Evolutionary conservation across 177 flowering plant genomes (phyloP).

Genomic region (Vitis hybrid): DNA sequence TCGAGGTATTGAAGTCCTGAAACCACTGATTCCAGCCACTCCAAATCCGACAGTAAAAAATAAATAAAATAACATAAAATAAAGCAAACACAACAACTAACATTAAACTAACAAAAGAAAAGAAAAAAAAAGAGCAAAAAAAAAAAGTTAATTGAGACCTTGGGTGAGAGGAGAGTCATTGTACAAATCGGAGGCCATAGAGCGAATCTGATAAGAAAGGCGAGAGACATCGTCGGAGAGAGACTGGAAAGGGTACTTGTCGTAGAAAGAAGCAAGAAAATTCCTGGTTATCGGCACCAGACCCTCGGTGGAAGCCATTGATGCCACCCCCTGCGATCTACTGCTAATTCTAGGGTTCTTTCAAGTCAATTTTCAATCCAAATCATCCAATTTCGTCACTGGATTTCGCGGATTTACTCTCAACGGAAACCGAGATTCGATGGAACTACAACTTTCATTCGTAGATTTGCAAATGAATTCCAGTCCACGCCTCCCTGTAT

Average conservation of each 20-base stretch:
- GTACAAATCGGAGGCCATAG: slow-evolving; percentile 45
- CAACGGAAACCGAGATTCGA: no score
- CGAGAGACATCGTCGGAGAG: slow-evolving; percentile 64
- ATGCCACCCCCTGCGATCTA: background rate
- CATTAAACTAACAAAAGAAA: no score
- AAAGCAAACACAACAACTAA: background rate
- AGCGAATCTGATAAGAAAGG: slow-evolving; percentile 55
- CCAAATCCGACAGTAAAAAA: background rate
- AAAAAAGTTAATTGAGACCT: slow-evolving; percentile 27
- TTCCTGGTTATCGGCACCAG: slow-evolving; percentile 85
- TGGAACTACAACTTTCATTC: no score
- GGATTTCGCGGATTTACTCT: no score
- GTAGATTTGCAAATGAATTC: no score
- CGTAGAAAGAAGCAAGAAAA: slow-evolving; percentile 75
- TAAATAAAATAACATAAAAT: background rate
- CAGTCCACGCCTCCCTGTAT: no score
- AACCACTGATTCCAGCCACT: background rate
- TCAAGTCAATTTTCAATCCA: no score
- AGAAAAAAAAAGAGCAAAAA: background rate
- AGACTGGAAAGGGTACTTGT: slow-evolving; percentile 63
- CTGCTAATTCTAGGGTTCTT: no score
- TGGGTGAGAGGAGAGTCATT: slow-evolving; percentile 35
- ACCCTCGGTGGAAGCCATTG: slow-evolving; percentile 85
- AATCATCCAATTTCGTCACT: no score
- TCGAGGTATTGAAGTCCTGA: no score